Evolutionary conservation across 805 yeast species (phyloP), one percentile per base, ranked within the genome.

Genomic region (Saturnispora halmiae): DNA sequence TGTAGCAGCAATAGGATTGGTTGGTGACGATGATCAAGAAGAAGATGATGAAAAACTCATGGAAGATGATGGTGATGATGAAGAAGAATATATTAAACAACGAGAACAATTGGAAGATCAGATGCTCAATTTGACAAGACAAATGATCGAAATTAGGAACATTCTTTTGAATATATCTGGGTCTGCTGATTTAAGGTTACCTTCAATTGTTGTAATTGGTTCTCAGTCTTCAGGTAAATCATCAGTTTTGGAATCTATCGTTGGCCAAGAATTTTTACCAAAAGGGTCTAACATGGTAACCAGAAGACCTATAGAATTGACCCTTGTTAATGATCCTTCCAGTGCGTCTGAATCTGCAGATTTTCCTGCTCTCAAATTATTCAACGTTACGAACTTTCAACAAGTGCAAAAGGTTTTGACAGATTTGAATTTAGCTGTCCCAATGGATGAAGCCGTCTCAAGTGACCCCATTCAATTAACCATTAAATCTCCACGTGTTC

Each of bases 231-330:
- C 95, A 32, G 99, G 99, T 34, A 92, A 92, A 60, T 86, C 96
- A 0, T 90, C 97, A 1, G 98, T 92, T 1, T 69, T 92, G 36
- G 98, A 92, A 59, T 76, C 96, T 6, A 83, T 92, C 43, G 99
- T 92, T 4, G 99, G 99, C n/a, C 95, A 84, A 51, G 96, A 92
- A 58, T 92, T 92, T 51, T 65, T 92, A 43, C 99, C 99, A 27
- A 92, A 92, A 60, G 99, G 99, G 25, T 76, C 85, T 31, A 92
- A 94, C 57, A 94, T 92, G 98, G 98, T 94, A 26, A 92, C 99
- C 0, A 75, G 97, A 59, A 73, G 98, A 52, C 99, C 99, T 2
- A 90, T 92, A 35, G 99, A 92, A 63, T 69, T 92, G 48, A 94
- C 98, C 0, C 67, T 92, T 36, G 80, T 92, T 7, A 88, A 92